Conservation (phyloP, 2,329 filamentous ascomycete species). For the Claviceps maximensis region DNA sequence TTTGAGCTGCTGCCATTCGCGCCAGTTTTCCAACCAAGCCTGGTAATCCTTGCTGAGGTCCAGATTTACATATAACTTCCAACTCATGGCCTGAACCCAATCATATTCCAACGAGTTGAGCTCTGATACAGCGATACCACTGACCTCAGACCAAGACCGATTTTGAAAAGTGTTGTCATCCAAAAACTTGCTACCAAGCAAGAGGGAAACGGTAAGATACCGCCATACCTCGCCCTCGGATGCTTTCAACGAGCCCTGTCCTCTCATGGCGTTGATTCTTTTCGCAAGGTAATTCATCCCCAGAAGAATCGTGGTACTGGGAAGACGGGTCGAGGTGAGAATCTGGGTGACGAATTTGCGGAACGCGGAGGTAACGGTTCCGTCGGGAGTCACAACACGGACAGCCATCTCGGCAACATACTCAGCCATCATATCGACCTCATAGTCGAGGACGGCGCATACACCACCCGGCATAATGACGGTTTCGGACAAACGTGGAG, state of each 20-base stretch:
- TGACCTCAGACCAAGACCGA: slow-evolving; percentile 91
- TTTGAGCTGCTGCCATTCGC: slow-evolving; percentile 42
- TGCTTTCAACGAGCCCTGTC: slow-evolving; percentile 38
- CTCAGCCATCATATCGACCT: slow-evolving; percentile 91
- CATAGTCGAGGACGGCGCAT: slow-evolving; percentile 87
- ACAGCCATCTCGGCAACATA: slow-evolving; percentile 84
- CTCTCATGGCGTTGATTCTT: slow-evolving; percentile 62
- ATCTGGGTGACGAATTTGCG: slow-evolving; percentile 89
- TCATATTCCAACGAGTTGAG: slow-evolving; percentile 78
- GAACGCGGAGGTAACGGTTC: slow-evolving; percentile 54
- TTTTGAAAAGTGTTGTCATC: slow-evolving; percentile 98
- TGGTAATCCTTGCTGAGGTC: slow-evolving; percentile 59
- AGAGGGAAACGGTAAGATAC: slow-evolving; percentile 69
- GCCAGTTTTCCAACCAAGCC: slow-evolving; percentile 49
- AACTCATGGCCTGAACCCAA: slow-evolving; percentile 73
- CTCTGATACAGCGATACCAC: slow-evolving; percentile 71
- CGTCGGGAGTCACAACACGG: slow-evolving; percentile 40
- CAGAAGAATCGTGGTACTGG: slow-evolving; percentile 80
- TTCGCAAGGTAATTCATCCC: slow-evolving; percentile 83
- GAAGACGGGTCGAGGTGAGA: slow-evolving; percentile 76
- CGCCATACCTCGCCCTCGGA: slow-evolving; percentile 69
- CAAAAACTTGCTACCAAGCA: slow-evolving; percentile 88
- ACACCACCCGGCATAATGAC: slow-evolving; percentile 65
- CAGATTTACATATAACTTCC: slow-evolving; percentile 77
- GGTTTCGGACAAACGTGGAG: slow-evolving; percentile 12